phyloP scores from a whole-genome alignment of 2,329 filamentous ascomycete species.

The Trichoderma sp. region DNA sequence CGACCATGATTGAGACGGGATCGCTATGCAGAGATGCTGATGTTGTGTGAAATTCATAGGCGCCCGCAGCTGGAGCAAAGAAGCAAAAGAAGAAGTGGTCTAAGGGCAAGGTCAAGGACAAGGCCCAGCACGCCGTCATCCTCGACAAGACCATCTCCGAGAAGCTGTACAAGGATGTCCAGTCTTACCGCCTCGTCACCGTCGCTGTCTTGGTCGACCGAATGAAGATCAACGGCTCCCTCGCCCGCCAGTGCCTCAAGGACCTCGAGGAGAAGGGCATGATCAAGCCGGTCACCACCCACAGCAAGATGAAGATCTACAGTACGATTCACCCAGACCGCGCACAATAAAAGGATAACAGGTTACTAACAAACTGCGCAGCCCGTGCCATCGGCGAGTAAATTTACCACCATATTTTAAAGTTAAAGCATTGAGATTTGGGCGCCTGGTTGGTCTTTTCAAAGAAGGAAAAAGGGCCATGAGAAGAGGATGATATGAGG shows the following conservation, averaged over 20 bases:
- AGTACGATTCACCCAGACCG: constrained; percentile 55
- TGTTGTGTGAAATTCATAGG: constrained; percentile 37
- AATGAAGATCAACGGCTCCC: constrained; percentile 99
- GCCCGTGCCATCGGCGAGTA: constrained; percentile 64
- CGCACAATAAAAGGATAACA: background rate
- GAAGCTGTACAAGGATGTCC: constrained; percentile 99
- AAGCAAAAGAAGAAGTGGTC: constrained; percentile 60
- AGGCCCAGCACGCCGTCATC: constrained; percentile 98
- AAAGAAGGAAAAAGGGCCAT: constrained; percentile 43
- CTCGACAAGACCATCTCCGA: constrained; percentile 97
- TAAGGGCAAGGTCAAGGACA: constrained; percentile 91
- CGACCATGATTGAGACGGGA: constrained; percentile 11
- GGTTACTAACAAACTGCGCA: constrained; percentile 44
- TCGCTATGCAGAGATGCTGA: constrained; percentile 33
- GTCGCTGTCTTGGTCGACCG: constrained; percentile 98
- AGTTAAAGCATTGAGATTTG: constrained; percentile 44
- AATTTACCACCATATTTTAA: constrained; percentile 40
- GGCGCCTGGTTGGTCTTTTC: constrained; percentile 45
- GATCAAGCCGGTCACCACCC: constrained; percentile 96
- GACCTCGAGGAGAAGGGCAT: constrained; percentile 97
- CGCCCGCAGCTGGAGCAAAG: constrained; percentile 53
- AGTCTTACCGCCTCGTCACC: constrained; percentile 99
- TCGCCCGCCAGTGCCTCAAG: constrained; percentile 84
- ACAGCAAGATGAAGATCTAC: constrained; percentile 99
- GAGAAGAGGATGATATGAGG: constrained; percentile 43